Percentiles rank a stretch among this genome's conserved stretches.
Evolutionary conservation across 2,329 filamentous ascomycete species (phyloP).

Genomic region (Aspergillus udagawae): DNA sequence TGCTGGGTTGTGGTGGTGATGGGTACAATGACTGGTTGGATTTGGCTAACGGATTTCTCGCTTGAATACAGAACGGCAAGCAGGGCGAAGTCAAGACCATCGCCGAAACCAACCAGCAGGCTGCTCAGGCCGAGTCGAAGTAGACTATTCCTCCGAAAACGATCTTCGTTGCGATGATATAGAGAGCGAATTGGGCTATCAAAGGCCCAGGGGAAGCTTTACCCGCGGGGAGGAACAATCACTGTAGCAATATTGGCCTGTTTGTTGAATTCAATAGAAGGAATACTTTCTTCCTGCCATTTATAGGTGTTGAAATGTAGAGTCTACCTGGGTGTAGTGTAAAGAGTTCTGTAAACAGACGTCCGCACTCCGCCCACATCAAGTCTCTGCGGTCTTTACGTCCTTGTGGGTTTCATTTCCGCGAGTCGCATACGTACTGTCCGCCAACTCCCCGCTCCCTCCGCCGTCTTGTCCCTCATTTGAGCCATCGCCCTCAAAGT

Average conservation of each 20-base stretch:
- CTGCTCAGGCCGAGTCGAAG: conserved; percentile 41
- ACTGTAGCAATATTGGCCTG: conserved; percentile 37
- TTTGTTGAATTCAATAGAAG: conserved; percentile 27
- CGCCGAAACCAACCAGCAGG: conserved; percentile 50
- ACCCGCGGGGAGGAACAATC: conserved; percentile 21
- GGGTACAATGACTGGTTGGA: conserved; percentile 4
- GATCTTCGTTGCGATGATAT: conserved; percentile 17
- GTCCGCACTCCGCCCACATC: not conserved
- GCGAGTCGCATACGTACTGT: not conserved
- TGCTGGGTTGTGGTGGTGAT: not conserved
- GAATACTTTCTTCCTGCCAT: conserved; percentile 18
- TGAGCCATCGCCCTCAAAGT: not conserved
- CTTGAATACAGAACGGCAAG: conserved; percentile 76
- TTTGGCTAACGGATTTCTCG: conserved; percentile 28
- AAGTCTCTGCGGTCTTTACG: not conserved
- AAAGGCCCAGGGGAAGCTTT: conserved; percentile 16
- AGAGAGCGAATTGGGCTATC: conserved; percentile 14
- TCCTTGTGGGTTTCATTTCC: not conserved
- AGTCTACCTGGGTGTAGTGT: not conserved
- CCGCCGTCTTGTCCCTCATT: conserved; percentile 3
- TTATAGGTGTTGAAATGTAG: not conserved
- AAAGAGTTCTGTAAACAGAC: not conserved
- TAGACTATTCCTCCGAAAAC: conserved; percentile 24
- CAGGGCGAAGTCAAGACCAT: conserved; percentile 80
- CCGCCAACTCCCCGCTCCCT: not conserved